Base-by-base conservation (phyloP, 1,284 basidiomycete species). In the Cryptococcus sp. region DNA sequence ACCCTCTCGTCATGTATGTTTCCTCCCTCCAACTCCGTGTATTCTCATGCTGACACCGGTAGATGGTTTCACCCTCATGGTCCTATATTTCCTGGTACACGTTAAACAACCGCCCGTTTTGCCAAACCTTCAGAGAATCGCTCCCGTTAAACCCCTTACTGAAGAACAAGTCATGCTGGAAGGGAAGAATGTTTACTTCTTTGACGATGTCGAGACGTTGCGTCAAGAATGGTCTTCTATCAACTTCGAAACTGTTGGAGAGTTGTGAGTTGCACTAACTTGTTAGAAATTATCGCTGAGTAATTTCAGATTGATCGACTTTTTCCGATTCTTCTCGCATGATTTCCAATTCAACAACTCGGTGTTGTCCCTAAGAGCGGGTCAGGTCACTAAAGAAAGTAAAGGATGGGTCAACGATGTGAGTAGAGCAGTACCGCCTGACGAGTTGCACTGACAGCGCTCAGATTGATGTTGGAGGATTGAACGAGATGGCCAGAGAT, bases 331-430 rank as follows among this genome's bases (percentile, higher is more conserved):
- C 79, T 98, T 90, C 77, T 87, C 91, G 49, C 87, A 91, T 64
- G 92, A 95, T 71, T 98, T 97, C 78, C 80, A 83, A 58, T 98
- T 97, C 77, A 89, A 90, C 71, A 88, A 86, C 59, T 88, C 90
- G 57, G 93, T 97, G 50, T 87, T 90, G 59, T 95, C 91, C 47
- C 90, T 98, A 67, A 83, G 92, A 66, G 88, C 88, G 47, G 95
- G 95, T 5, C 80, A 91, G 23, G 71, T 98, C 62, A 89, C 87
- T 74, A 98, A 98, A 76, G 89, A 93, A 34, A 82, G 79, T 67
- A 95, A 95, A 74, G 92, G 90, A 4, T 98, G 94, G 94, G 86
- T 88, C 68, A 89, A 87, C 68, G 92, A 97, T 69, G 90, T 92
- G 76, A 66, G 84, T 79, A 10, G 38, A 49, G 5, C 14, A 13